Percentiles rank a stretch among this genome's conserved stretches.
Conservation (phyloP, 257 asterid genomes). For the Echites panduratus region DNA sequence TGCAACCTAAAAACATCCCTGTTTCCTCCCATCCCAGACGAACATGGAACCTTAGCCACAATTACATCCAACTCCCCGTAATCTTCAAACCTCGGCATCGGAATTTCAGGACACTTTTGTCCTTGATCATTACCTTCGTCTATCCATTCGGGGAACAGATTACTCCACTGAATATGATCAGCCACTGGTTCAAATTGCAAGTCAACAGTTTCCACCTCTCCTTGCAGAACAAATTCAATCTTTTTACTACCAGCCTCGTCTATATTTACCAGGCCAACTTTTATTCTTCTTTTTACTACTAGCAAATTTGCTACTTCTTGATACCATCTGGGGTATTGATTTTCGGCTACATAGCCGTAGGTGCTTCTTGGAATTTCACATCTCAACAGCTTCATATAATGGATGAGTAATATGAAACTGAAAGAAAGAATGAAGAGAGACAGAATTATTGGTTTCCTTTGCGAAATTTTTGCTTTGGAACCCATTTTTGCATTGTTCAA, state of each 20-base stretch:
- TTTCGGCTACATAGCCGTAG: not conserved
- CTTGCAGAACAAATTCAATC: slow-evolving; percentile 1
- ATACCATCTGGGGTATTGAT: slow-evolving; percentile 23
- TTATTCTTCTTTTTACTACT: slow-evolving; percentile 15
- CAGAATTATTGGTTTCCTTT: slow-evolving; percentile 24
- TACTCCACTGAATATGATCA: slow-evolving; percentile 36
- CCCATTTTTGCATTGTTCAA: slow-evolving; percentile 27
- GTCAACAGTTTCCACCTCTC: slow-evolving; percentile 12
- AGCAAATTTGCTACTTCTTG: slow-evolving; percentile 9
- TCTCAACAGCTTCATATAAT: slow-evolving; percentile 14
- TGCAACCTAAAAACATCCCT: slow-evolving; percentile 74
- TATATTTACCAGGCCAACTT: slow-evolving; percentile 26
- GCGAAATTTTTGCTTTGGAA: slow-evolving; percentile 20
- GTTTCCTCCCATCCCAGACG: slow-evolving; percentile 18
- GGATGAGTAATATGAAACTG: slow-evolving; percentile 26
- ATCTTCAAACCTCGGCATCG: slow-evolving; percentile 47
- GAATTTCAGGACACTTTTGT: slow-evolving; percentile 49
- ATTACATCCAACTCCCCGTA: slow-evolving; percentile 47
- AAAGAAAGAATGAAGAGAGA: slow-evolving; percentile 36
- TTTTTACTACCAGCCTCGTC: slow-evolving; percentile 5
- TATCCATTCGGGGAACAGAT: slow-evolving; percentile 55
- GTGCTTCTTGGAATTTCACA: not conserved
- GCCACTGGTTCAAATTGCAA: slow-evolving; percentile 30
- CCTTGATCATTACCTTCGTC: slow-evolving; percentile 20
- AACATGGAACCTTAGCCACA: slow-evolving; percentile 49